Conservation (phyloP, 805 yeast species). For the Wickerhamiella vanderwaltii region DNA sequence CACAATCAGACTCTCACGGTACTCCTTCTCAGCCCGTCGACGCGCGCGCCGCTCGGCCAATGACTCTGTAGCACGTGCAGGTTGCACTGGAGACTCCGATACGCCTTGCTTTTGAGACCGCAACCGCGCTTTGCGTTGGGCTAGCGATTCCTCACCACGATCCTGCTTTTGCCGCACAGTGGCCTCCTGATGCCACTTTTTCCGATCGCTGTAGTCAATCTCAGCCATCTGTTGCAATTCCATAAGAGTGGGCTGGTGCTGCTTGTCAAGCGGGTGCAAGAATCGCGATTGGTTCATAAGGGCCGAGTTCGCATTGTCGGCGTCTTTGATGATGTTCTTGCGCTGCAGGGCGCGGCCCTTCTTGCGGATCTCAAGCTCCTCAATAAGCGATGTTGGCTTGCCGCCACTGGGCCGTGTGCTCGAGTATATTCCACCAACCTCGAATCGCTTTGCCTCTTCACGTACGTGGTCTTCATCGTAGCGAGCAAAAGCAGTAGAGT, state of each 20-base stretch:
- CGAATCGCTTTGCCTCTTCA: conserved; percentile 21
- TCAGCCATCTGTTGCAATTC: conserved; percentile 25
- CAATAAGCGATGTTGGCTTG: conserved; percentile 27
- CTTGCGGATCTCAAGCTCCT: conserved; percentile 29
- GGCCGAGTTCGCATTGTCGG: conserved; percentile 14
- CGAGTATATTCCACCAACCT: conserved; percentile 20
- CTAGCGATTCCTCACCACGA: conserved; percentile 24
- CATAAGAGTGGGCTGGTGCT: conserved; percentile 23
- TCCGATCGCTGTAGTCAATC: conserved; percentile 23
- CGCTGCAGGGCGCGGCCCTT: conserved; percentile 24
- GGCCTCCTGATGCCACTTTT: conserved; percentile 19
- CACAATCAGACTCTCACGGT: conserved; percentile 5
- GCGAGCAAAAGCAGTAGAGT: conserved; percentile 24
- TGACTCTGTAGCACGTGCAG: conserved; percentile 15
- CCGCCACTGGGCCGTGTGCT: conserved; percentile 12
- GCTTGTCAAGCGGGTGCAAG: conserved; percentile 24
- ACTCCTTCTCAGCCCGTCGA: conserved; percentile 8
- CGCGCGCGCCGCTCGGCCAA: conserved; percentile 21
- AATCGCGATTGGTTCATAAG: conserved; percentile 6
- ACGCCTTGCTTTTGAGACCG: conserved; percentile 13
- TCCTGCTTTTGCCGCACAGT: conserved; percentile 14
- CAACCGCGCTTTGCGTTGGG: conserved; percentile 24
- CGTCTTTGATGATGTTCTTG: conserved; percentile 21
- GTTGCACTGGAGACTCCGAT: not conserved
- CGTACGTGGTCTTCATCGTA: conserved; percentile 22